Conservation (phyloP, 2,329 filamentous ascomycete species). For the Ophiostoma populinum region DNA sequence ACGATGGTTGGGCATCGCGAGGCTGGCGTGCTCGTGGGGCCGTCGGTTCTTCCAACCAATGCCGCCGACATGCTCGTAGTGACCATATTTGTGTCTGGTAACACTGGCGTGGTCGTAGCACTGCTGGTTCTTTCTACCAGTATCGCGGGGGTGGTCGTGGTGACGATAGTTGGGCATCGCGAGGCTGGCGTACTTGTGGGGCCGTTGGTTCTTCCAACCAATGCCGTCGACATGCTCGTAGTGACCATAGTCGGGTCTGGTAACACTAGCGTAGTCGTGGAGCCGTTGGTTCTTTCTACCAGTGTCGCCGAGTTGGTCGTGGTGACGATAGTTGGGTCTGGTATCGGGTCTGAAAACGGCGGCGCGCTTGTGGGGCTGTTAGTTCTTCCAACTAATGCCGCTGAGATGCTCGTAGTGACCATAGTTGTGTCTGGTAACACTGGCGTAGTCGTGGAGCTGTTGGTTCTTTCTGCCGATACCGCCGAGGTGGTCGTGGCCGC, state of each 20-base stretch:
- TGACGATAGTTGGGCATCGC: no score
- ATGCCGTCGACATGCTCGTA: no score
- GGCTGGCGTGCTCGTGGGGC: no score
- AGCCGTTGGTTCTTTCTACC: neutral
- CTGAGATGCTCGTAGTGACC: no score
- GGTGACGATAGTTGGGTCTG: constrained; percentile 12
- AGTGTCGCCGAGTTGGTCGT: neutral
- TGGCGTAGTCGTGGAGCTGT: neutral
- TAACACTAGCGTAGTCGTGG: neutral
- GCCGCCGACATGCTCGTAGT: no score
- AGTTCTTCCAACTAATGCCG: no score
- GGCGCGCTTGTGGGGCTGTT: no score
- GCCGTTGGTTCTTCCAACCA: no score
- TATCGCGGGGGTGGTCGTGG: neutral
- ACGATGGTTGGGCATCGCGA: no score
- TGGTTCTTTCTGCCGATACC: neutral
- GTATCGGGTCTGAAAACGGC: no score
- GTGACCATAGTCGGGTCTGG: neutral
- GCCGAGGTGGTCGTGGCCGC: constrained; percentile 1
- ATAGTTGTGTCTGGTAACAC: neutral
- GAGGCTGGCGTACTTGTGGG: no score
- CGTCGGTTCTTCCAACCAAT: no score
- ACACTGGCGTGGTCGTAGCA: neutral
- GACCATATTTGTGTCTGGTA: neutral
- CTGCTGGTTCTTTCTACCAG: neutral